phyloP scores from a whole-genome alignment of 2,329 filamentous ascomycete species.

The Leptographium lundbergii region DNA sequence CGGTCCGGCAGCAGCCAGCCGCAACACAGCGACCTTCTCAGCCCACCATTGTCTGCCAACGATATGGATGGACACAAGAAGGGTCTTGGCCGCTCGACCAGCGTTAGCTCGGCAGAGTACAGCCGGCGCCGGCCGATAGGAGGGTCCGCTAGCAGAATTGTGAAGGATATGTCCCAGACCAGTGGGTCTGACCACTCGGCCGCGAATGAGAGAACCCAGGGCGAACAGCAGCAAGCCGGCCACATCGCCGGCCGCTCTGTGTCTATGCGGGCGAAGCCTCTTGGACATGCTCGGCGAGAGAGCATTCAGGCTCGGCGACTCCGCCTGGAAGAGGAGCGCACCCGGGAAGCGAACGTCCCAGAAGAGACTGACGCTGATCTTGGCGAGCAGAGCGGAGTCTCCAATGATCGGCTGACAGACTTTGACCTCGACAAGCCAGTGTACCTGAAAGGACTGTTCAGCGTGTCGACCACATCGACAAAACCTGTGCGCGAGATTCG shows the following conservation, averaged over 20 bases:
- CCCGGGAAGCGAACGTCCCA: constrained; percentile 63
- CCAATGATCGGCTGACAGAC: constrained; percentile 48
- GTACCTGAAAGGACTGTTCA: constrained; percentile 91
- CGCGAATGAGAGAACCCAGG: constrained; percentile 36
- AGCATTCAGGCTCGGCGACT: constrained; percentile 81
- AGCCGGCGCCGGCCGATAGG: constrained; percentile 44
- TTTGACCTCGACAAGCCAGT: constrained; percentile 85
- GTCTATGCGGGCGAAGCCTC: constrained; percentile 67
- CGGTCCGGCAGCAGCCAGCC: constrained; percentile 51
- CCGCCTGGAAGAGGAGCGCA: constrained; percentile 35
- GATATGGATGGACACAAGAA: constrained; percentile 45
- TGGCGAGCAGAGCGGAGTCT: constrained; percentile 46
- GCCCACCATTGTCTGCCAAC: constrained; percentile 54
- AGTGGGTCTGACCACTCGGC: constrained; percentile 71
- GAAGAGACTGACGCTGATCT: constrained; percentile 84
- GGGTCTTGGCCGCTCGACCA: constrained; percentile 73
- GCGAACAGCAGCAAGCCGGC: constrained; percentile 34
- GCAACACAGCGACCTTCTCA: constrained; percentile 67
- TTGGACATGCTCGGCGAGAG: constrained; percentile 79
- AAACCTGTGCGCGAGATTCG: constrained; percentile 80
- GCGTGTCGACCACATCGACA: constrained; percentile 89
- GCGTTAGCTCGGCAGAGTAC: constrained; percentile 79
- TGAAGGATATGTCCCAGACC: constrained; percentile 56
- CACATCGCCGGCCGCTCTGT: constrained; percentile 35
- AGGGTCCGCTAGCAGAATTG: constrained; percentile 23